Conservation (phyloP, 805 yeast species). For the Schwanniomyces sp. region DNA sequence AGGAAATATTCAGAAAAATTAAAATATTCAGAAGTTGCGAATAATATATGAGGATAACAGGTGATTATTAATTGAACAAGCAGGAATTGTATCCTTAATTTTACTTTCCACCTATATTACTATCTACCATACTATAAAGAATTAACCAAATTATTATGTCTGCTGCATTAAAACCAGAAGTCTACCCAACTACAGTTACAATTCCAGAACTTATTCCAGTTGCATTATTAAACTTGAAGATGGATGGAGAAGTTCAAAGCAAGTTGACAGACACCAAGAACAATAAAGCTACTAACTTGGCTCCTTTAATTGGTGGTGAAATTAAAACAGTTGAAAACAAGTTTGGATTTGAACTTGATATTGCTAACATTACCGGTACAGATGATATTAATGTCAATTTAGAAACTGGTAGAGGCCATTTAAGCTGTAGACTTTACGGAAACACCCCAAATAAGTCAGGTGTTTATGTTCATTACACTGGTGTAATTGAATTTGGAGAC, state of each 20-base stretch:
- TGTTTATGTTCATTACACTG: constrained; percentile 46
- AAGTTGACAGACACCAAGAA: constrained; percentile 15
- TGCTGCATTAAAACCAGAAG: constrained; percentile 2
- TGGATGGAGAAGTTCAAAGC: constrained; percentile 16
- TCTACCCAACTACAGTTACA: constrained; percentile 13
- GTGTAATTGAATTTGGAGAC: constrained; percentile 43
- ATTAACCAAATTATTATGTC: neutral
- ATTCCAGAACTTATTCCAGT: constrained; percentile 31
- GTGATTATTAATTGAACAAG: neutral
- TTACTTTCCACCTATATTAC: neutral
- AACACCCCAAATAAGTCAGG: constrained; percentile 45
- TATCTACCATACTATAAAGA: neutral
- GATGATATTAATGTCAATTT: constrained; percentile 47
- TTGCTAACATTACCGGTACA: constrained; percentile 33
- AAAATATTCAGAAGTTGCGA: neutral
- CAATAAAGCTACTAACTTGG: constrained; percentile 19
- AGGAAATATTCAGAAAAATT: constrained; percentile 1
- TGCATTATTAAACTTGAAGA: constrained; percentile 26
- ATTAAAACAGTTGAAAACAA: constrained; percentile 29
- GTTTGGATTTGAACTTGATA: constrained; percentile 32
- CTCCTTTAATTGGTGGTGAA: constrained; percentile 24
- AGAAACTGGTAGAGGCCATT: constrained; percentile 22
- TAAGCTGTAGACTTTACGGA: constrained; percentile 53
- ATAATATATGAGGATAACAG: neutral
- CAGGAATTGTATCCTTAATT: neutral